These are phyloP conservation scores for Diatrype stigma DNA, from an alignment of 2,329 filamentous ascomycete species.

Conservation along the genomic window DNA sequence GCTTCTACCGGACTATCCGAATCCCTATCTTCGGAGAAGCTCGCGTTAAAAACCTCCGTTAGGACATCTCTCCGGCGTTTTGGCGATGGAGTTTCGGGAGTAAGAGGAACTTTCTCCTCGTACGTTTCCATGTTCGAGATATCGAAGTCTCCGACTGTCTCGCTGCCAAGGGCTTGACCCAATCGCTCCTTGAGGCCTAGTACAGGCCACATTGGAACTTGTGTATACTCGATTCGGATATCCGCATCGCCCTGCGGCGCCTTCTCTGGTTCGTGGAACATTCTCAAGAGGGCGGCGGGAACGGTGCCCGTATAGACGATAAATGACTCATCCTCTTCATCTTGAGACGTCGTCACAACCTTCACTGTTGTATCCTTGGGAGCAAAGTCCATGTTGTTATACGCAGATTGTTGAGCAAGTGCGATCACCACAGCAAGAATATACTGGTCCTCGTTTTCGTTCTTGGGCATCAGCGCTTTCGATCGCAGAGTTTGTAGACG, in stretches of 20 bases:
- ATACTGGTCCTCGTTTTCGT: slow-evolving; percentile 49
- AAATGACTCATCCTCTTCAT: slow-evolving; percentile 46
- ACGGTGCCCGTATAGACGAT: slow-evolving; percentile 50
- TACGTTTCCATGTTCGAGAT: slow-evolving; percentile 41
- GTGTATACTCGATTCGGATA: slow-evolving; percentile 43
- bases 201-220: slow-evolving; percentile 51
- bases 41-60: slow-evolving; percentile 26
- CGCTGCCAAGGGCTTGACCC: slow-evolving; percentile 47
- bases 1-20: slow-evolving; percentile 10
- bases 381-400: slow-evolving; percentile 25
- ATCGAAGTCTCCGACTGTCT: slow-evolving; percentile 44
- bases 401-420: slow-evolving; percentile 55
- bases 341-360: slow-evolving; percentile 39
- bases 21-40: slow-evolving; percentile 27
- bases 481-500: slow-evolving; percentile 44
- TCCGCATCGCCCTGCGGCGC: slow-evolving; percentile 30
- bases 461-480: slow-evolving; percentile 42
- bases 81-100: slow-evolving; percentile 5
- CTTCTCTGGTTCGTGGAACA: slow-evolving; percentile 46
- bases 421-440: slow-evolving; percentile 49
- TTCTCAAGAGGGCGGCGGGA: slow-evolving; percentile 43
- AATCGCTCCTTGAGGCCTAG: slow-evolving; percentile 52
- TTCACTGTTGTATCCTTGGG: slow-evolving; percentile 44
- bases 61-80: slow-evolving; percentile 23
- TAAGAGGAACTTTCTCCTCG: slow-evolving; percentile 29